Evolutionary conservation across 768 basidiomycete genomes (phyloP).

Genomic region (Sarcodon sp.): DNA sequence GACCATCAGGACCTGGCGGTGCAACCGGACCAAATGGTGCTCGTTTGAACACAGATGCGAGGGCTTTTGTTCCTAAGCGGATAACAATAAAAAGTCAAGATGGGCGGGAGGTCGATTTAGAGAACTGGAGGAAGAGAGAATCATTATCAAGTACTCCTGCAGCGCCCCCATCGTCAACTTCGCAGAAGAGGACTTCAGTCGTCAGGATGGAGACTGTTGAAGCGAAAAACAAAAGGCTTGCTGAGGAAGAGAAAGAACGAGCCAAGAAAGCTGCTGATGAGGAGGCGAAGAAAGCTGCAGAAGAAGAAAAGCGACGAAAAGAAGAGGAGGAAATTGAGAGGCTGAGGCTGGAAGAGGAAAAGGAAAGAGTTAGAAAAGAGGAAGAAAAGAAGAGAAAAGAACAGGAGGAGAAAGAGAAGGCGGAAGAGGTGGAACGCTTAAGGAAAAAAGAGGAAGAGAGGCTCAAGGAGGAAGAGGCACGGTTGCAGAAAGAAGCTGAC

Average conservation of each 20-base stretch:
- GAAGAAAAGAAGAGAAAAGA: conserved; percentile 20
- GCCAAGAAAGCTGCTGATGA: conserved; percentile 14
- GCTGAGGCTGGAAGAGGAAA: conserved; percentile 38
- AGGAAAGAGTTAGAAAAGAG: conserved; percentile 26
- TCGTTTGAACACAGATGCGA: conserved; percentile 49
- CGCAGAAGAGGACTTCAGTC: conserved; percentile 14
- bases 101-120: conserved; percentile 53
- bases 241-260: conserved; percentile 22
- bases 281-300: conserved; percentile 34
- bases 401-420: conserved; percentile 19
- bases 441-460: conserved; percentile 26
- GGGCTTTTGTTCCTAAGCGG: conserved; percentile 49
- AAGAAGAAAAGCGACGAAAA: conserved; percentile 14
- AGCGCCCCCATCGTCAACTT: conserved; percentile 24
- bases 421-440: conserved; percentile 24
- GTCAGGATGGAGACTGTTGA: conserved; percentile 59
- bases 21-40: conserved; percentile 13
- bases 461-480: conserved; percentile 29
- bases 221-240: conserved; percentile 35
- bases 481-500: conserved; percentile 22
- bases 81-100: conserved; percentile 44
- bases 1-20: conserved; percentile 13
- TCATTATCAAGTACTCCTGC: conserved; percentile 25
- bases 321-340: conserved; percentile 16
- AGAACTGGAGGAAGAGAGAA: conserved; percentile 34